Evolutionary conservation across 257 asterid species (phyloP).

Genomic region (Rehmannia glutinosa): DNA sequence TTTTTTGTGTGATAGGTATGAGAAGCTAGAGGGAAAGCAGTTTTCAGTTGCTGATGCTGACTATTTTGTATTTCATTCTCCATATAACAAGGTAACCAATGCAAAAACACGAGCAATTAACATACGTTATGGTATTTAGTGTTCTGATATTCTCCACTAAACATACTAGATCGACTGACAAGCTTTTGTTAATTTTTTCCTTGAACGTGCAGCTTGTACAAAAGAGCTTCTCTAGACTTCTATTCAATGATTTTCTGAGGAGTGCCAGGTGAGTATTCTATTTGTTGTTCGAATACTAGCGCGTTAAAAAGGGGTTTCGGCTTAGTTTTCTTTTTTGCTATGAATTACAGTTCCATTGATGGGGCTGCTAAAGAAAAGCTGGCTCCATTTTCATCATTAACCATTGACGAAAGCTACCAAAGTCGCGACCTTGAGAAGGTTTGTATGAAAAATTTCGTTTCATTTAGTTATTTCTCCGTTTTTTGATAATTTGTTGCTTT

Average conservation of each 20-base stretch:
- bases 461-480: too few relatives aligned
- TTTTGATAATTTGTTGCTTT: too few relatives aligned
- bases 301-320: neutral
- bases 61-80: constrained; percentile 92
- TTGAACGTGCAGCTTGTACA: constrained; percentile 85
- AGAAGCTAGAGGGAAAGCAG: constrained; percentile 76
- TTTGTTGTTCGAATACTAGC: constrained; percentile 3
- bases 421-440: constrained; percentile 99
- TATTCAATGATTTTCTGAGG: constrained; percentile 67
- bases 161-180: too few relatives aligned
- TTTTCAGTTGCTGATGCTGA: constrained; percentile 77
- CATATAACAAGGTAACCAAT: constrained; percentile 89
- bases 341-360: constrained; percentile 68
- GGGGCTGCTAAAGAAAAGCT: constrained; percentile 79
- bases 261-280: constrained; percentile 61
- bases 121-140: too few relatives aligned
- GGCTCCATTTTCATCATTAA: constrained; percentile 67
- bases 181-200: constrained; percentile 1
- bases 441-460: too few relatives aligned
- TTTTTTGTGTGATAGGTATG: constrained; percentile 59
- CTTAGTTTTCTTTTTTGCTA: constrained; percentile 9
- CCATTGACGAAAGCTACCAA: constrained; percentile 76
- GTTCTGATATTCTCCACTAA: too few relatives aligned
- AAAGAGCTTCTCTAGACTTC: constrained; percentile 86
- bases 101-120: neutral